phyloP scores from a whole-genome alignment of 2,329 filamentous ascomycete genomes.

The Hypoxylon sp. region DNA sequence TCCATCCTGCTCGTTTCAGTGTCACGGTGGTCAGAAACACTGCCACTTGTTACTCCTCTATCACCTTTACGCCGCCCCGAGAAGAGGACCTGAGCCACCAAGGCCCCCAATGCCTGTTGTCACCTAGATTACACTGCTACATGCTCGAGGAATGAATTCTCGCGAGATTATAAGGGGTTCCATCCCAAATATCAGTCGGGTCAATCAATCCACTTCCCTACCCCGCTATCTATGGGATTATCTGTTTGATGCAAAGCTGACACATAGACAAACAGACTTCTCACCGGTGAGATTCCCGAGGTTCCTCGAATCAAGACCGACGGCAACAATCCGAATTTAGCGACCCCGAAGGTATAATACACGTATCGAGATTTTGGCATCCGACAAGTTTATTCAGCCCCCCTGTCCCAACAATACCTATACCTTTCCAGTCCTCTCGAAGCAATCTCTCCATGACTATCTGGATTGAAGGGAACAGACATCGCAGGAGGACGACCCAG shows the following conservation, averaged over 20 bases:
- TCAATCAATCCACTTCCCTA: constrained; percentile 28
- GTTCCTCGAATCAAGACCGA: constrained; percentile 8
- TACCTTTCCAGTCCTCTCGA: background rate
- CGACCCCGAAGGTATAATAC: background rate
- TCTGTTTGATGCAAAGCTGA: constrained; percentile 42
- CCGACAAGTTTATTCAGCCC: background rate
- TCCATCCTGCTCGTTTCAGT: background rate
- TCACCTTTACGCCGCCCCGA: background rate
- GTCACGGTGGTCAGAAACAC: constrained; percentile 3
- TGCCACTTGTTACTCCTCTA: background rate
- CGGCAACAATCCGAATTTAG: background rate
- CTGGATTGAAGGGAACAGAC: background rate
- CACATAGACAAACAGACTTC: constrained; percentile 31
- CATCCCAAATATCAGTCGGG: constrained; percentile 16
- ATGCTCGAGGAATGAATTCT: background rate
- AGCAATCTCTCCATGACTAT: background rate
- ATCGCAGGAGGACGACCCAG: background rate
- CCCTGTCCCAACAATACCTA: constrained; percentile 4
- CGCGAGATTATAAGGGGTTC: background rate
- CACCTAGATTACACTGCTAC: background rate
- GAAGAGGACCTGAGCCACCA: background rate
- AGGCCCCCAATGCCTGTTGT: background rate
- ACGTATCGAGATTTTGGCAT: background rate
- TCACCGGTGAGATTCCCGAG: constrained; percentile 14
- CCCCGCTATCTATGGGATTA: constrained; percentile 41